These are phyloP conservation scores for Aspergillus hortae DNA, from an alignment of 2,329 filamentous ascomycete species.

Conservation along the genomic window DNA sequence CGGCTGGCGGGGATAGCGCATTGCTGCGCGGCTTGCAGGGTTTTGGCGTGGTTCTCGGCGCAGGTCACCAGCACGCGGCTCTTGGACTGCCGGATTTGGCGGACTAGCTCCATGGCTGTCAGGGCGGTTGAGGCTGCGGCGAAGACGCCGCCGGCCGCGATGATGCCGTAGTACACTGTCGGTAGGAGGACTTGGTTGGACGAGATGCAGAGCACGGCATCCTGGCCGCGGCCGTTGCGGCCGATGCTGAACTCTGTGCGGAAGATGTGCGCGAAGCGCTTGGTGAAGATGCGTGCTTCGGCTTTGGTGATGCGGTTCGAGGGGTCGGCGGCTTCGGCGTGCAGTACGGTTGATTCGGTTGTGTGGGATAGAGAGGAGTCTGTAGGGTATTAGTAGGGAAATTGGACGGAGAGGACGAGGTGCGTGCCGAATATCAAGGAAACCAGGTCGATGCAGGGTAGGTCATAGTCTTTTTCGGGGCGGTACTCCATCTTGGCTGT, in stretches of 20 bases:
- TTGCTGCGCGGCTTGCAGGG: conserved; percentile 49
- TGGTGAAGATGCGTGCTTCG: conserved; percentile 46
- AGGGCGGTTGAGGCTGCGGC: conserved; percentile 50
- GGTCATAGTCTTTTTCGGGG: conserved; percentile 11
- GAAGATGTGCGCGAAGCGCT: conserved; percentile 55
- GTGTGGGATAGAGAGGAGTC: conserved; percentile 9
- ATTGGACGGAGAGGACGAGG: not conserved
- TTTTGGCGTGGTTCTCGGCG: conserved; percentile 34
- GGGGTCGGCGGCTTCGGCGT: conserved; percentile 57
- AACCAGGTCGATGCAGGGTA: conserved; percentile 13
- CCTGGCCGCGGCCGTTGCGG: conserved; percentile 44
- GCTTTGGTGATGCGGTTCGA: conserved; percentile 53
- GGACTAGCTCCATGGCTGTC: conserved; percentile 30
- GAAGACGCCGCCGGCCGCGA: conserved; percentile 59
- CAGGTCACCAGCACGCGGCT: conserved; percentile 9
- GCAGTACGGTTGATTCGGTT: conserved; percentile 51
- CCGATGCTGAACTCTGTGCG: conserved; percentile 55
- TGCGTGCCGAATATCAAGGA: conserved; percentile 11
- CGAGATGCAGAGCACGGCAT: conserved; percentile 56
- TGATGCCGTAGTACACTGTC: conserved; percentile 53
- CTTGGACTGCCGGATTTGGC: conserved; percentile 8
- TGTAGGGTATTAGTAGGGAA: not conserved
- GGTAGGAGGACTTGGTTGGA: conserved; percentile 56
- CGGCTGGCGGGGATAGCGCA: conserved; percentile 45
- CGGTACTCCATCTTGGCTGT: conserved; percentile 11